Evolutionary conservation across 177 flowering plant genomes (phyloP).

Genomic region (Tripterygium wilfordii): DNA sequence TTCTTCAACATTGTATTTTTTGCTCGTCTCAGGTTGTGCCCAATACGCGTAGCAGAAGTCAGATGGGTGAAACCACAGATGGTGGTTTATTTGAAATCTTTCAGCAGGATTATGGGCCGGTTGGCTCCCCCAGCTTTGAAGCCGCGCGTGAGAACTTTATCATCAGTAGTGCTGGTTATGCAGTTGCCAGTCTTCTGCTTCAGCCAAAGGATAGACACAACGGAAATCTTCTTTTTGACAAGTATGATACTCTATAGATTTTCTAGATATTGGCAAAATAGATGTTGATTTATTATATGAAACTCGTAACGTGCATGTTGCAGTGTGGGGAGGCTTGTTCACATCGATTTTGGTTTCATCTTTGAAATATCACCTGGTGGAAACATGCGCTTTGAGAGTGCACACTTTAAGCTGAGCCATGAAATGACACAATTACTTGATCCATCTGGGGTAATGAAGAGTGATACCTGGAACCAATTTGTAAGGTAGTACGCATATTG

Average conservation of each 20-base stretch:
- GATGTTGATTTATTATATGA: no score
- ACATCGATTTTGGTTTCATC: slow-evolving; percentile 98
- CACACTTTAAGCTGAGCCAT: slow-evolving; percentile 97
- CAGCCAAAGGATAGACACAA: slow-evolving; percentile 99
- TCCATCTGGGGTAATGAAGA: slow-evolving; percentile 97
- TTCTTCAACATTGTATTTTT: no score
- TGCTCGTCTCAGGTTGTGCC: slow-evolving; percentile 99
- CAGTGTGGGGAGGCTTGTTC: slow-evolving; percentile 95
- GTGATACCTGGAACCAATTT: slow-evolving; percentile 84
- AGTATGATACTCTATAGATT: no score
- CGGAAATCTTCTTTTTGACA: slow-evolving; percentile 96
- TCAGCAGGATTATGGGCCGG: slow-evolving; percentile 93
- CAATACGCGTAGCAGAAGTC: slow-evolving; percentile 91
- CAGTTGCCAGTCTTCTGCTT: slow-evolving; percentile 95
- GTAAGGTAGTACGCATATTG: slow-evolving; percentile 56
- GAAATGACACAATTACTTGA: slow-evolving; percentile 99
- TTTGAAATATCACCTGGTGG: slow-evolving; percentile 96
- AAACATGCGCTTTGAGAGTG: slow-evolving; percentile 97
- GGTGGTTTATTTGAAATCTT: slow-evolving; percentile 98
- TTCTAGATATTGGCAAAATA: no score
- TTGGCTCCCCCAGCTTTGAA: slow-evolving; percentile 85
- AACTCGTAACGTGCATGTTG: slow-evolving; percentile 19
- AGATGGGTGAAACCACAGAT: slow-evolving; percentile 99
- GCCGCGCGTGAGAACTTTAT: slow-evolving; percentile 95
- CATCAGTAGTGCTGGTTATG: slow-evolving; percentile 98